Conservation (phyloP, 495 filamentous ascomycete genomes). For the Neurospora sp. region DNA sequence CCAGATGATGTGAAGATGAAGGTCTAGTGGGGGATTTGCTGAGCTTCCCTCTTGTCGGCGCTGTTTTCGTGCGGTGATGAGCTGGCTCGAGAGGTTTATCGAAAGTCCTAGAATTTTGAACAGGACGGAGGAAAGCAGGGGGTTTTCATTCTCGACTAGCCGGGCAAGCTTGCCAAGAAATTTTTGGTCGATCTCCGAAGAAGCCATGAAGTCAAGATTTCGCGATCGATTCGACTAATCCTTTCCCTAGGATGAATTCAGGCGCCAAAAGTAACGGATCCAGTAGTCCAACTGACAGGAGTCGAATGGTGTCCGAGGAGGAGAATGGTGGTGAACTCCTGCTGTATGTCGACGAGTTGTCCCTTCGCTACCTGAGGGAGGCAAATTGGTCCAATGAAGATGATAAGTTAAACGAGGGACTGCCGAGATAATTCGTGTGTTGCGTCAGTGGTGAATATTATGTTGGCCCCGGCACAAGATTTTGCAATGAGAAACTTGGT, state of each 20-base stretch:
- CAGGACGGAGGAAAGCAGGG: constrained; percentile 65
- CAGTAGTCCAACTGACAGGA: neutral
- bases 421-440: constrained; percentile 9
- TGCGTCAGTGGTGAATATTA: constrained; percentile 8
- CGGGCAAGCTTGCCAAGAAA: constrained; percentile 81
- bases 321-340: neutral
- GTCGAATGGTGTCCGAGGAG: neutral
- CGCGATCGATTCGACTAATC: neutral
- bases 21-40: constrained; percentile 68
- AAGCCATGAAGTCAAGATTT: constrained; percentile 56
- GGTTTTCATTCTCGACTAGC: constrained; percentile 57
- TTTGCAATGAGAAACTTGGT: neutral
- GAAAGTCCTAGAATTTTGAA: constrained; percentile 88
- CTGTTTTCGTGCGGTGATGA: constrained; percentile 70
- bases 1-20: constrained; percentile 93
- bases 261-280: neutral
- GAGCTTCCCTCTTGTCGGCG: constrained; percentile 73
- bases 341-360: neutral
- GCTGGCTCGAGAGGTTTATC: constrained; percentile 75
- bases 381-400: neutral
- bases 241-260: neutral
- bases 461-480: neutral
- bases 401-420: constrained; percentile 20
- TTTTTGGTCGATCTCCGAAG: constrained; percentile 93
- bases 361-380: neutral